phyloP scores from a whole-genome alignment of 148 eudicot species.

The Polygonum aviculare region DNA sequence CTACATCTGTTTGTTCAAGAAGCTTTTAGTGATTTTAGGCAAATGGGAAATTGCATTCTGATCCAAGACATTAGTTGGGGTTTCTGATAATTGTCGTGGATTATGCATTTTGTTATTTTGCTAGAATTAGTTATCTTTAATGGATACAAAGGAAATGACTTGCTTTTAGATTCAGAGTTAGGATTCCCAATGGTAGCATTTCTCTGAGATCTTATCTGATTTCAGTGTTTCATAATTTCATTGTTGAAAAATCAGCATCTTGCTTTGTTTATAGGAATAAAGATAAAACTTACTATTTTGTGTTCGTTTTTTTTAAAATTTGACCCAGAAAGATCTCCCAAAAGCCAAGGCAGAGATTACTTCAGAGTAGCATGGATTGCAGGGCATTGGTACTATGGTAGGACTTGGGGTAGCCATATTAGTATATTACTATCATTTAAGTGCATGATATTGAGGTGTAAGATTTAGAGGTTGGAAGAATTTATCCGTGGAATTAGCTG shows the following conservation, averaged over 20 bases:
- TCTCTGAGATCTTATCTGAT: background rate
- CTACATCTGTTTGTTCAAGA: background rate
- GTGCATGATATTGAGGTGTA: background rate
- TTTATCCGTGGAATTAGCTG: background rate
- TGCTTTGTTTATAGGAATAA: background rate
- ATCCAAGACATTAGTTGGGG: background rate
- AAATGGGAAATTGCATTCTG: background rate
- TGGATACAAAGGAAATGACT: background rate
- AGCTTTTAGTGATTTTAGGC: background rate
- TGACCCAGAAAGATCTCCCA: background rate
- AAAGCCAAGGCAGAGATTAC: background rate
- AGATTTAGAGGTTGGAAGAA: background rate
- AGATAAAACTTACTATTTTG: background rate
- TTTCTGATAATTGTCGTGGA: background rate
- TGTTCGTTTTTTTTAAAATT: background rate
- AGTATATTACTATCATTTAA: background rate
- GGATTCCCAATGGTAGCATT: background rate
- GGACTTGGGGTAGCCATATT: background rate
- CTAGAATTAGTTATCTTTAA: background rate
- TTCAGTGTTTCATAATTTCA: background rate
- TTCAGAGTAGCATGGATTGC: background rate
- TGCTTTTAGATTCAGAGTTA: background rate
- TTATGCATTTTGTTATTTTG: background rate
- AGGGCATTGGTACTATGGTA: too few species aligned
- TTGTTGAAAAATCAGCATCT: background rate